These are phyloP conservation scores for Epichloe coenophiala DNA, from an alignment of 2,329 filamentous ascomycete genomes.

Conservation along the genomic window DNA sequence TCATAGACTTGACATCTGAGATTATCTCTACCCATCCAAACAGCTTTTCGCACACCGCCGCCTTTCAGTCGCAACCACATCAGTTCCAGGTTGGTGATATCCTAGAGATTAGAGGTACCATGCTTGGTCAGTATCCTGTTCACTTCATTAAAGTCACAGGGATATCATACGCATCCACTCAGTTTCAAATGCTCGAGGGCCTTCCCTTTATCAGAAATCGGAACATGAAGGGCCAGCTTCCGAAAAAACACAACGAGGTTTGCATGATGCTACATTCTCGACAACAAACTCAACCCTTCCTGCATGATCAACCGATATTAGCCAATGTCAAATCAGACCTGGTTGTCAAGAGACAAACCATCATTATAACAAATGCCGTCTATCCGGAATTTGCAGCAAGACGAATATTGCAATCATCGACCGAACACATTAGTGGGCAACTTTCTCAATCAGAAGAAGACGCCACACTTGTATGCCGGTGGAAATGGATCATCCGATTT, in stretches of 20 bases:
- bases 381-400: conserved; percentile 26
- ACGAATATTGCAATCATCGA: conserved; percentile 1
- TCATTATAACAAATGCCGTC: conserved; percentile 41
- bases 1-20: background rate
- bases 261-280: conserved; percentile 25
- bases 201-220: conserved; percentile 23
- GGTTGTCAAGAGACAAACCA: conserved; percentile 25
- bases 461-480: conserved; percentile 35
- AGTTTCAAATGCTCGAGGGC: conserved; percentile 22
- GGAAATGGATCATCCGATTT: conserved; percentile 24
- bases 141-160: conserved; percentile 28
- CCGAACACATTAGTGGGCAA: conserved; percentile 12
- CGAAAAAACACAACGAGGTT: conserved; percentile 28
- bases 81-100: conserved; percentile 13
- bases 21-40: background rate
- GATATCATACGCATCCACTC: conserved; percentile 20
- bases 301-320: conserved; percentile 20
- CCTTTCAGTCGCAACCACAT: background rate
- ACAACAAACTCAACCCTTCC: conserved; percentile 18
- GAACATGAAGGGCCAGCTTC: conserved; percentile 23
- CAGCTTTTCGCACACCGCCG: background rate
- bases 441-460: background rate
- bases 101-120: conserved; percentile 14
- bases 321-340: conserved; percentile 27
- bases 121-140: conserved; percentile 13